Evolutionary conservation across 495 filamentous ascomycete genomes (phyloP), one percentile per base, ranked within the genome.

Genomic region (Thermothielavioides terrestris): DNA sequence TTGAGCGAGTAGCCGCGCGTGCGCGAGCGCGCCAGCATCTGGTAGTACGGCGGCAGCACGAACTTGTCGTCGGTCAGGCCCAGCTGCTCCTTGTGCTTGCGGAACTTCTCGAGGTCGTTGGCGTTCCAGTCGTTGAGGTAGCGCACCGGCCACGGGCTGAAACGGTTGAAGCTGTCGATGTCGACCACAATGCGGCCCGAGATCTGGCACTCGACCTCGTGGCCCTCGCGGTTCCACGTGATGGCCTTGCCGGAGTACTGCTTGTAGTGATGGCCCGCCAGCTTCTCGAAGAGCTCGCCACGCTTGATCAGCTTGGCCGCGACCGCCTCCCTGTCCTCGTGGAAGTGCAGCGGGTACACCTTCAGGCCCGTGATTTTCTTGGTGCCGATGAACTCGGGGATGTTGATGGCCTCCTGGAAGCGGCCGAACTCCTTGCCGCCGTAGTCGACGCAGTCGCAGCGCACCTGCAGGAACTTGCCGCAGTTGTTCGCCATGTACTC

Each of bases 211-310:
- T 60, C 56, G 15, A 66, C 53, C 46, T 66, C 63, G 38, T 66
- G 62, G 48, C 57, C 61, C 43, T 66, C 61, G 15, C 58, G 49
- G 42, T 66, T 50, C 63, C 62, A 63, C 3, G 65, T 65, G 20
- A 67, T 58, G 43, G 63, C 65, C n/a, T 46, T 55, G 18, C 80
- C 83, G 18, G 73, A 64, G 57, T 63, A 65, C 48, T 61, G 49
- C 55, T 77, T 80, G 68, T 83, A 84, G 54, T 82, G 75, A 35
- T 75, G 77, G 0, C 83, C 81, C 30, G 72, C 71, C n/a, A 81
- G 69, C 32, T 62, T 56, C 50, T 78, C 71, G 52, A 78, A 82
- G 14, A 59, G 47, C 50, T 66, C 66, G 10, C 78, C 80, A 8
- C 74, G 67, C 42, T 67, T 63, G 5, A 70, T 60, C 30, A 82